Base-by-base conservation (phyloP, 225 moss, liverwort and hornwort species). In the Marchantia paleacea region DNA sequence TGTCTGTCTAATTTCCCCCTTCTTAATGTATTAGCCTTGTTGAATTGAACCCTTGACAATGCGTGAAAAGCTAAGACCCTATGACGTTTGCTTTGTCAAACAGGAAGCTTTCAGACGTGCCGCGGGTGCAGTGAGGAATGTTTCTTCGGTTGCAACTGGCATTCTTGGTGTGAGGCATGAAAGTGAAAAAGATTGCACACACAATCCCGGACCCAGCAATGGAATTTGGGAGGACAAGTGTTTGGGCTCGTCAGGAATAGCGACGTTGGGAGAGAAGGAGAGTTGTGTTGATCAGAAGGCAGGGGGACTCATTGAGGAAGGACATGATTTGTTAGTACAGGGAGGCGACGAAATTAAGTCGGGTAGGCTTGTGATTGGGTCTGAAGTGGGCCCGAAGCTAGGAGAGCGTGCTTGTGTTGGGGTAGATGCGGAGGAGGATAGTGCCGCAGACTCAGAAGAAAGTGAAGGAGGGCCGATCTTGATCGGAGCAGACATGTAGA, bases 71-170 rank as follows among this genome's bases (percentile, higher is more conserved):
- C 39, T 39, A 39, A 39, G 39, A 39, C 39, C 5, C 39, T 39
- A 4, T 57, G 1, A 1, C 19, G 57, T 57, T 57, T 13, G 4
- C 6, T 57, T 57, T 29, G 53, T 30, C 26, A 28, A 52, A 58
- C 79, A 88, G 85, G 85, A 88, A 76, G 88, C 88, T 61, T 85
- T 88, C 57, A 85, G 69, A 69, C 88, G 83, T 53, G 88, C 88
- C 54, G 81, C 88, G 15, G 79, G 79, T 53, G 85, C 83, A 12
- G 30, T 88, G 26, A 78, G 78, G 14, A 75, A 31, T 18, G 63
- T 85, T 58, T 82, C 71, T 31, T 75, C 81, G 26, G 76, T 83
- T 0, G 79, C 88, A 53, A 71, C 58, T 39, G 66, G 79, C 60
- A 52, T 12, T 58, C 24, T 85, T 53, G 83, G 83, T n/a, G 71